These are phyloP conservation scores for Meripilus lineatus DNA, from an alignment of 1,284 basidiomycete genomes.

Conservation along the genomic window DNA sequence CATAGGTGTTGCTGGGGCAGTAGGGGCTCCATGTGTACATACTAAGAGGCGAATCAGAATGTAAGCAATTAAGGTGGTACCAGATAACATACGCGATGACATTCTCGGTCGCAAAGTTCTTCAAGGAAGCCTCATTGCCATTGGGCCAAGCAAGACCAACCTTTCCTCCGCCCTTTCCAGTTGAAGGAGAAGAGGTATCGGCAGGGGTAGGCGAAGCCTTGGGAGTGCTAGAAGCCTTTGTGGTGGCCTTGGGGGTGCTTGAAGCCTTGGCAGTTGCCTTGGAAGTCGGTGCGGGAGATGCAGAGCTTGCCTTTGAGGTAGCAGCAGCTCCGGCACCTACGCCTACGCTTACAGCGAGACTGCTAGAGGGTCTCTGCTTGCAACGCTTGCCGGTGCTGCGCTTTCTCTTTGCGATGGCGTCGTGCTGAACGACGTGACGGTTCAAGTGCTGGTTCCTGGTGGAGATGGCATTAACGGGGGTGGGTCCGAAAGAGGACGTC, in stretches of 20 bases:
- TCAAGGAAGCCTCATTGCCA: constrained; percentile 40
- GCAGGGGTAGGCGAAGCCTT: constrained; percentile 15
- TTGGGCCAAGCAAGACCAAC: constrained; percentile 64
- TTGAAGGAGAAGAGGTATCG: constrained; percentile 13
- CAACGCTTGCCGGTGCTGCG: constrained; percentile 38
- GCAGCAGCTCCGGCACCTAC: neutral
- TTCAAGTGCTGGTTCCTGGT: constrained; percentile 28
- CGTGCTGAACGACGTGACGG: constrained; percentile 29
- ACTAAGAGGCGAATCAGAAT: constrained; percentile 26
- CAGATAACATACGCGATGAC: constrained; percentile 38
- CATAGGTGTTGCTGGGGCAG: constrained; percentile 36
- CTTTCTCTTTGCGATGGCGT: constrained; percentile 41
- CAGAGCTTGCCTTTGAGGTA: constrained; percentile 7
- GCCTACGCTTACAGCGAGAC: neutral
- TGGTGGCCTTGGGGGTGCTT: neutral
- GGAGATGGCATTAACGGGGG: constrained; percentile 48
- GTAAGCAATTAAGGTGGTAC: neutral
- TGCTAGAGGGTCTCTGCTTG: constrained; percentile 42
- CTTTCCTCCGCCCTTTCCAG: constrained; percentile 32
- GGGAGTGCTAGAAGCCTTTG: constrained; percentile 13
- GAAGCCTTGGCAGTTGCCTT: constrained; percentile 12
- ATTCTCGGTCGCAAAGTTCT: constrained; percentile 37
- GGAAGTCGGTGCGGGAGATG: constrained; percentile 11
- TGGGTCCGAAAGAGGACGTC: constrained; percentile 41
- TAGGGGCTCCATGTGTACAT: constrained; percentile 55